Conservation (phyloP, 306 rosid genomes). For the Betula pendula region DNA sequence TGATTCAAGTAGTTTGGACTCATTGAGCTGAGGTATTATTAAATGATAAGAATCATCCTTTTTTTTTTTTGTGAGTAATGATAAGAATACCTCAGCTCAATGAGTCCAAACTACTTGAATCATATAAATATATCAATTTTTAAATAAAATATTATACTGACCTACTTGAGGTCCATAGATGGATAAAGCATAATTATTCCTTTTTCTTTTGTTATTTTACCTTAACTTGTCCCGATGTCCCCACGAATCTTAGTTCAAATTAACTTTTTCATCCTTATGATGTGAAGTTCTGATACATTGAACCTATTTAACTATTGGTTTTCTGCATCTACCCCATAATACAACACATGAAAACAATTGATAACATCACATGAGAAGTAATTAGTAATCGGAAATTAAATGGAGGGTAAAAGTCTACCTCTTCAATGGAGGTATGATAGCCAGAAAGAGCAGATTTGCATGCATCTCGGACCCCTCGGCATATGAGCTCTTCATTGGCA, state of each 20-base stretch:
- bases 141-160: no score
- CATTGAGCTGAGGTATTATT: background rate
- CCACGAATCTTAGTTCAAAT: no score
- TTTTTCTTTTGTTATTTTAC: no score
- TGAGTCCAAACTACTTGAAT: no score
- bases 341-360: background rate
- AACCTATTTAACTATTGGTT: background rate
- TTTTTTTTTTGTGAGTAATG: no score
- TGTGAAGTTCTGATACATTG: background rate
- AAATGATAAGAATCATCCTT: background rate
- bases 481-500: constrained; percentile 84
- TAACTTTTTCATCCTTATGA: constrained; percentile 7
- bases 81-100: no score
- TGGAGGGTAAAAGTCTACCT: constrained; percentile 46
- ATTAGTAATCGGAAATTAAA: background rate
- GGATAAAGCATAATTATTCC: no score
- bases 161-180: no score
- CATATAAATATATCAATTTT: no score
- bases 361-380: constrained; percentile 6
- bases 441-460: constrained; percentile 77
- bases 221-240: no score
- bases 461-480: constrained; percentile 67
- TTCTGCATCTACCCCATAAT: background rate
- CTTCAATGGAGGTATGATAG: constrained; percentile 81
- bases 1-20: background rate